Evolutionary conservation across 352 stramenopile genomes (phyloP).

Genomic region (Globisporangium uncinulatum): DNA sequence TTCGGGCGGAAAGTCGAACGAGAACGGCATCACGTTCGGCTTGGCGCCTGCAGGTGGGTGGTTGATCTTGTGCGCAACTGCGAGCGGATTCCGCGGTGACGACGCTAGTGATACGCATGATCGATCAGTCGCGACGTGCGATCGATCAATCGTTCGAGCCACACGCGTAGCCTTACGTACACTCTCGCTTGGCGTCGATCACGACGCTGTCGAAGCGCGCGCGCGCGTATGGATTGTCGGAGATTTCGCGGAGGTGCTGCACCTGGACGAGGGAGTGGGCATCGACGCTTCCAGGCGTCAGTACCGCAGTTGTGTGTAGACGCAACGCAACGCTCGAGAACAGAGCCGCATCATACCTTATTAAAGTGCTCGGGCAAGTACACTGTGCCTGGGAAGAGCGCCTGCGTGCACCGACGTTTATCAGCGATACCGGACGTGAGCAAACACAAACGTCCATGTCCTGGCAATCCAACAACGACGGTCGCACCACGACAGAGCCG

Average conservation of each 20-base stretch:
- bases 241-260: slow-evolving; percentile 59
- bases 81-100: slow-evolving; percentile 55
- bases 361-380: slow-evolving; percentile 85
- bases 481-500: slow-evolving; percentile 72
- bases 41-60: slow-evolving; percentile 57
- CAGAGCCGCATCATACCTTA: slow-evolving; percentile 34
- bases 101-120: slow-evolving; percentile 38
- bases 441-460: not conserved
- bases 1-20: slow-evolving; percentile 75
- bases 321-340: not conserved
- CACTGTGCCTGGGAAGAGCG: slow-evolving; percentile 70
- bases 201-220: slow-evolving; percentile 85
- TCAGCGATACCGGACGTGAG: not conserved
- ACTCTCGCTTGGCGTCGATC: slow-evolving; percentile 77
- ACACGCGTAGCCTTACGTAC: slow-evolving; percentile 23
- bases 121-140: too few relatives aligned
- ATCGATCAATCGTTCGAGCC: too few relatives aligned
- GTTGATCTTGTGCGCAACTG: slow-evolving; percentile 85
- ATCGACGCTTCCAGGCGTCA: too few relatives aligned
- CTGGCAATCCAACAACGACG: slow-evolving; percentile 3
- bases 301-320: not conserved
- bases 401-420: slow-evolving; percentile 29
- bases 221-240: slow-evolving; percentile 71
- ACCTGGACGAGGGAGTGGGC: slow-evolving; percentile 11
- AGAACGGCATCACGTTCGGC: slow-evolving; percentile 79